Conservation (phyloP, 169 alveolate genomes). For the Condylostoma magnum region DNA sequence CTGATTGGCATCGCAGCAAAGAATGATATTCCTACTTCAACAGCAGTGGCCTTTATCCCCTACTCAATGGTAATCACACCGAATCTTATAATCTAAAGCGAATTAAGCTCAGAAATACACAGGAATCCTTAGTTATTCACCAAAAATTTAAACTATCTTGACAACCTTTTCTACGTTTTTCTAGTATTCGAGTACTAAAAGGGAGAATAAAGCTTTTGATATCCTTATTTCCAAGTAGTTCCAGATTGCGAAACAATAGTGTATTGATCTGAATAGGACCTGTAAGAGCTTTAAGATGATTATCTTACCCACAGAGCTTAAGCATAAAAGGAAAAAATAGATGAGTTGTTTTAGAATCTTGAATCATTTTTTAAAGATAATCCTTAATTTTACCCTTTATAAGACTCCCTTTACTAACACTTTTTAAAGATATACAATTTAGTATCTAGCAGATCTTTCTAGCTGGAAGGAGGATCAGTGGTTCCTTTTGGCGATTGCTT, state of each 20-base stretch:
- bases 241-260: neutral
- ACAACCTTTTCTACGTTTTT: neutral
- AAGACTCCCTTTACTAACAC: neutral
- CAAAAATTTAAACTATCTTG: neutral
- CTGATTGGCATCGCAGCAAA: slow-evolving; percentile 6
- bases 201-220: slow-evolving; percentile 22
- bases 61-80: neutral
- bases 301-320: neutral
- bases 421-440: slow-evolving; percentile 7
- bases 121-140: neutral
- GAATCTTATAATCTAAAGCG: neutral
- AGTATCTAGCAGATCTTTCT: neutral
- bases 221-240: slow-evolving; percentile 8
- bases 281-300: neutral
- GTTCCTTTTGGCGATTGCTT: slow-evolving; percentile 22
- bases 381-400: slow-evolving; percentile 15
- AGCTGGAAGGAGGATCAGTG: slow-evolving; percentile 21
- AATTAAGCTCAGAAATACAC: neutral
- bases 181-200: neutral
- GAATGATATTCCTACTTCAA: slow-evolving; percentile 5
- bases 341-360: neutral
- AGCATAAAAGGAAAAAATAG: neutral
- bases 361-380: neutral
- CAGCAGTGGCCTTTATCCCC: slow-evolving; percentile 10
- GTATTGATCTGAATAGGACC: slow-evolving; percentile 4